Percentiles rank a stretch among this genome's conserved stretches.
Evolutionary conservation across 129 eudicot species (phyloP).

Genomic region (Oenanthe sinensis): DNA sequence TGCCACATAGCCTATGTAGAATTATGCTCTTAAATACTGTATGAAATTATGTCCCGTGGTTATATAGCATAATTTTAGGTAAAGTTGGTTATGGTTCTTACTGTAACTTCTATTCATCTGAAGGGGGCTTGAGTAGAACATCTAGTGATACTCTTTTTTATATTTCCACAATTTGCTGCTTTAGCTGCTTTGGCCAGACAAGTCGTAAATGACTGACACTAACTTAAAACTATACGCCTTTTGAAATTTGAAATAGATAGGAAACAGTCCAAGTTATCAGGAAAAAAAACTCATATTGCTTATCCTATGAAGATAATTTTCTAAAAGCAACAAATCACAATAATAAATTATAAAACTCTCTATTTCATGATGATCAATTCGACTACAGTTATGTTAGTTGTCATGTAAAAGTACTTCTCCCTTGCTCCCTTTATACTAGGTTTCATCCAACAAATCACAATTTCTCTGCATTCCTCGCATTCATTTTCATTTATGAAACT

Average conservation of each 20-base stretch:
- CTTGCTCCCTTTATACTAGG: background rate
- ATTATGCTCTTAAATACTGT: background rate
- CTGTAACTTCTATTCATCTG: background rate
- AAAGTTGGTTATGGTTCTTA: background rate
- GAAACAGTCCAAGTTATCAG: background rate
- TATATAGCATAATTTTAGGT: background rate
- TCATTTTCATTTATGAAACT: background rate
- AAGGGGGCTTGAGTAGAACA: background rate
- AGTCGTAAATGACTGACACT: background rate
- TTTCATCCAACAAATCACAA: background rate
- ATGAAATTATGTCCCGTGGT: background rate
- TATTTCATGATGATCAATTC: background rate
- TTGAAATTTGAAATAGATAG: background rate
- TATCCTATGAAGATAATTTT: background rate
- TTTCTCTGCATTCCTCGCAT: background rate
- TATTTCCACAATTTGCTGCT: background rate
- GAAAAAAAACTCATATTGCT: background rate
- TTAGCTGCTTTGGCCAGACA: too few relatives aligned
- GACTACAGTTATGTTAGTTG: background rate
- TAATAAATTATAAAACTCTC: background rate
- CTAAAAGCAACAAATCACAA: background rate
- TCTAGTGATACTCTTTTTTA: background rate
- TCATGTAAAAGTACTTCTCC: background rate
- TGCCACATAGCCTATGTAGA: background rate
- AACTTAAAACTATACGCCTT: background rate